Conservation (phyloP, 306 rosid species). For the Carpinus viminea region DNA sequence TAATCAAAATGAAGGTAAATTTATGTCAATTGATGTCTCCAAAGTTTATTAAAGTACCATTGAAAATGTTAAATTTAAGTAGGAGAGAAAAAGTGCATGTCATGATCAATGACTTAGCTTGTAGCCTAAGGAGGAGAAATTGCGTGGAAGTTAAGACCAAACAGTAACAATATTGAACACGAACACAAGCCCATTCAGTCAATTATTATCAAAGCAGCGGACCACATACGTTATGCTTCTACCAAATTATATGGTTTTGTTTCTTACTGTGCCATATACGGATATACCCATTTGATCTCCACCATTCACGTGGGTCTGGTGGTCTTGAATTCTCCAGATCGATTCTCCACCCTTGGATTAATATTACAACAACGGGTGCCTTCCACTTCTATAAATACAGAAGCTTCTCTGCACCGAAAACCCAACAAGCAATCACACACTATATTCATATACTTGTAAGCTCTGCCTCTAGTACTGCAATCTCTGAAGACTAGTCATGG, state of each 20-base stretch:
- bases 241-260: too few species aligned
- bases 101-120: too few species aligned
- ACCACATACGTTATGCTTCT: not conserved
- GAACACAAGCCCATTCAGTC: not conserved
- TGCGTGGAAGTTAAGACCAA: too few species aligned
- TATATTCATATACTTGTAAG: too few species aligned
- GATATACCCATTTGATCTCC: slow-evolving; percentile 18
- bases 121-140: too few species aligned
- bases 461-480: not conserved
- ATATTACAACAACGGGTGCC: slow-evolving; percentile 1
- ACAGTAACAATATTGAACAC: too few species aligned
- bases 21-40: too few species aligned
- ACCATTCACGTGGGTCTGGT: slow-evolving; percentile 33
- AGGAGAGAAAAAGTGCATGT: too few species aligned
- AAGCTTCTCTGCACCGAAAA: slow-evolving; percentile 13
- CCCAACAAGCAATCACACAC: not conserved
- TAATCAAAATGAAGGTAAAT: too few species aligned
- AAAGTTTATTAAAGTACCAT: too few species aligned
- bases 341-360: slow-evolving; percentile 35
- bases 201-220: not conserved
- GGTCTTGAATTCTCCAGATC: slow-evolving; percentile 34
- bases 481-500: slow-evolving; percentile 34
- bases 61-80: too few species aligned
- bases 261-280: not conserved
- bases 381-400: slow-evolving; percentile 44